These are phyloP conservation scores for Aspergillus fumigatus DNA, from an alignment of 2,329 filamentous ascomycete genomes.

Conservation along the genomic window DNA sequence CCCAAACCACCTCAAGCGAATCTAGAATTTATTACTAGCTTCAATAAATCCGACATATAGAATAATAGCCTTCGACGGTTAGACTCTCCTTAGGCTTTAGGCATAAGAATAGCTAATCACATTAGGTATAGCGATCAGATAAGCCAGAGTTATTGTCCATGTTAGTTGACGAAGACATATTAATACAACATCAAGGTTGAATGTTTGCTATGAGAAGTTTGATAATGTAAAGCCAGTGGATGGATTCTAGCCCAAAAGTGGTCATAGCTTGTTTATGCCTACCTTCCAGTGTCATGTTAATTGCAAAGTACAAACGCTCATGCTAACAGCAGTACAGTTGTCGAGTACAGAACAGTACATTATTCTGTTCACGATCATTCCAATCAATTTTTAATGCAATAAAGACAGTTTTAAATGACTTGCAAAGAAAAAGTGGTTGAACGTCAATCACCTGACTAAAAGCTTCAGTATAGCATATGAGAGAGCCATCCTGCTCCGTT, in stretches of 20 bases:
- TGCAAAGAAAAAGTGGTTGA: not conserved
- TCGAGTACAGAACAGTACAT: not conserved
- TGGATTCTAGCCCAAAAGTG: not conserved
- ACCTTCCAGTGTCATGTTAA: no score
- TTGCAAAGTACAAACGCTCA: not conserved
- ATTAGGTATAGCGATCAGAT: not conserved
- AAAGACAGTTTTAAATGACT: not conserved
- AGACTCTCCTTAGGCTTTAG: no score
- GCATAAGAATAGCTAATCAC: not conserved
- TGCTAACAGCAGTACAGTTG: not conserved
- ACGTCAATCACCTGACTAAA: not conserved
- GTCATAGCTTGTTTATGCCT: not conserved
- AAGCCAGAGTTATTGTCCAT: not conserved
- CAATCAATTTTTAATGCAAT: not conserved
- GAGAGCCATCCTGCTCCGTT: not conserved
- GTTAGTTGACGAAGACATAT: no score
- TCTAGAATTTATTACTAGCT: slow-evolving; percentile 15
- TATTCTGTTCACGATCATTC: not conserved
- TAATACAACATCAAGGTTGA: not conserved
- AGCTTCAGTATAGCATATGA: not conserved
- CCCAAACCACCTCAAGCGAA: slow-evolving; percentile 19
- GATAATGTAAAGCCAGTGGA: not conserved
- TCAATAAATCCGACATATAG: not conserved
- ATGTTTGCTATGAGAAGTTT: not conserved
- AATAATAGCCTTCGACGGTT: no score